A percentile compares a stretch with the other conserved stretches of the same genome.
phyloP scores from a whole-genome alignment of 2,329 filamentous ascomycete genomes.

The Fragosphaeria purpurea region DNA sequence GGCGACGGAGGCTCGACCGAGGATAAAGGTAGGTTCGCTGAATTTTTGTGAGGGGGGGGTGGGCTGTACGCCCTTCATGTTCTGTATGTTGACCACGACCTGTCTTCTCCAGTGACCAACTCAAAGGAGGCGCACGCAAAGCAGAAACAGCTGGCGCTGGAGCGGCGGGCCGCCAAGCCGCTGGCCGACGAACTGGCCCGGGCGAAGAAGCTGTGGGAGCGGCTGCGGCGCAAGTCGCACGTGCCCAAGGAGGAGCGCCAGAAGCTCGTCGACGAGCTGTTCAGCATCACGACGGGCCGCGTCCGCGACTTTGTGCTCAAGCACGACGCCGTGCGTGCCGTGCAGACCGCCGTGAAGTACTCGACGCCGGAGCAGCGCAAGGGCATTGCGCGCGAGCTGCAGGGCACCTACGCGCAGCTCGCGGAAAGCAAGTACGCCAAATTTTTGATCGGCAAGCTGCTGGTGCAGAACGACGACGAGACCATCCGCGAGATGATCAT shows the following conservation, averaged over 20 bases:
- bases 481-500: conserved; percentile 84
- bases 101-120: conserved; percentile 24
- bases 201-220: conserved; percentile 96
- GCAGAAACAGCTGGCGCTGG: conserved; percentile 77
- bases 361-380: conserved; percentile 74
- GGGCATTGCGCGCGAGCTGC: conserved; percentile 76
- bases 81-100: background rate
- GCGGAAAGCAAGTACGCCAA: conserved; percentile 96
- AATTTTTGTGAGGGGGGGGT: too few relatives aligned
- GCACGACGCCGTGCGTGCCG: conserved; percentile 92
- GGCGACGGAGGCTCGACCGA: conserved; percentile 15
- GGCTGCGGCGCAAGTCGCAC: conserved; percentile 83
- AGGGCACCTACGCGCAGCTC: conserved; percentile 72
- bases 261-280: conserved; percentile 78
- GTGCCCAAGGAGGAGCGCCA: conserved; percentile 84
- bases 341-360: conserved; percentile 96
- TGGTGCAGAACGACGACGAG: conserved; percentile 84
- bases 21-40: conserved; percentile 3
- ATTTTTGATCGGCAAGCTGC: conserved; percentile 89
- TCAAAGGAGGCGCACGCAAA: conserved; percentile 85
- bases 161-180: conserved; percentile 87
- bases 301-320: conserved; percentile 97
- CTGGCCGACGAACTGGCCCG: conserved; percentile 81
- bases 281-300: conserved; percentile 78
- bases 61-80: background rate